A percentile compares a stretch with the other conserved stretches of the same genome.
These are phyloP conservation scores for Skeletonema costatum DNA, from an alignment of 108 stramenopile genomes.

Conservation along the genomic window DNA sequence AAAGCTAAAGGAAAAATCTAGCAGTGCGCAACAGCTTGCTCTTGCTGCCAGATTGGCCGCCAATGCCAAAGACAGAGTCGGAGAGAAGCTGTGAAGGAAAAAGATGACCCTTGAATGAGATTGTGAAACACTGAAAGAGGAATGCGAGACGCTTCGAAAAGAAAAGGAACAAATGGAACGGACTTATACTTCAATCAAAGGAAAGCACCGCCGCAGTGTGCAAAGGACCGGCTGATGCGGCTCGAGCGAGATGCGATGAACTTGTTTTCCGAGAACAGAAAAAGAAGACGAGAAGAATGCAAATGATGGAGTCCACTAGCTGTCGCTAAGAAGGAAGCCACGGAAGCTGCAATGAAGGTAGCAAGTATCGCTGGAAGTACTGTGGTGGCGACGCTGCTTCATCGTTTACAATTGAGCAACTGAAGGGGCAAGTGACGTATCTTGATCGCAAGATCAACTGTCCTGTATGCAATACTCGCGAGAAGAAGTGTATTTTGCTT, in stretches of 20 bases:
- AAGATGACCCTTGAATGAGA: conserved; percentile 55
- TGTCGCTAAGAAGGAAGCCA: conserved; percentile 71
- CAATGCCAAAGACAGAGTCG: conserved; percentile 78
- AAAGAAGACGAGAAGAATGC: conserved; percentile 66
- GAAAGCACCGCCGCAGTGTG: conserved; percentile 43
- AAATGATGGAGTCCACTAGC: conserved; percentile 71
- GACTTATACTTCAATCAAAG: conserved; percentile 48
- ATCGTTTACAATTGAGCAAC: conserved; percentile 73
- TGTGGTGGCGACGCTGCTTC: conserved; percentile 43
- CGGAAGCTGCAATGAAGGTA: conserved; percentile 54
- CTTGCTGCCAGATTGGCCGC: conserved; percentile 79
- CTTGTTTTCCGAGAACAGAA: conserved; percentile 64
- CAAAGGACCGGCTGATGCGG: conserved; percentile 55
- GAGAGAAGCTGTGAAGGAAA: conserved; percentile 77
- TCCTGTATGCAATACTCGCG: conserved; percentile 88
- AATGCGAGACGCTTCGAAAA: conserved; percentile 32
- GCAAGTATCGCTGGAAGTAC: conserved; percentile 20
- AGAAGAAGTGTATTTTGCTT: conserved; percentile 89
- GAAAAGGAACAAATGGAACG: conserved; percentile 47
- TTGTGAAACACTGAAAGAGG: conserved; percentile 36
- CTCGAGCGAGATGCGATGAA: conserved; percentile 70
- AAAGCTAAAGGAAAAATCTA: conserved; percentile 71
- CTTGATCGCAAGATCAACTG: conserved; percentile 78
- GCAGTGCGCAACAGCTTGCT: conserved; percentile 80
- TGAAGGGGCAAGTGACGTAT: conserved; percentile 69